Evolutionary conservation across 2,329 filamentous ascomycete species (phyloP).

Genomic region (Colletotrichum karsti): DNA sequence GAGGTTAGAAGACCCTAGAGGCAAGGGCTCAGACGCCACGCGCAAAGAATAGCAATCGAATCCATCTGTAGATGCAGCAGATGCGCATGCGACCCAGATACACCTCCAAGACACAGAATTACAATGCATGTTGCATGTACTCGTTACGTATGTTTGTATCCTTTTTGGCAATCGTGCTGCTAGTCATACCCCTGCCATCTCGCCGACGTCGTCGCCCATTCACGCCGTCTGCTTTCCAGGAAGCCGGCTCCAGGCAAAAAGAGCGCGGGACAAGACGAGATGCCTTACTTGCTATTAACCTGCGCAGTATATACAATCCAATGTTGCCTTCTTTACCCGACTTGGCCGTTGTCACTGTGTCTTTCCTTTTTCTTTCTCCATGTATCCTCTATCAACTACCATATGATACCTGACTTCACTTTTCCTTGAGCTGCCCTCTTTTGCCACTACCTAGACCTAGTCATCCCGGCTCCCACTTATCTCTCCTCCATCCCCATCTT

Average conservation of each 20-base stretch:
- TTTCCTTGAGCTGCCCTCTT: constrained; percentile 13
- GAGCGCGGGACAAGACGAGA: background rate
- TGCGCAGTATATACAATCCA: constrained; percentile 35
- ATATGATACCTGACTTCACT: background rate
- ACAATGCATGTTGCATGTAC: background rate
- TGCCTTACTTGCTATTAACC: background rate
- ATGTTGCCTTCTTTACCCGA: constrained; percentile 33
- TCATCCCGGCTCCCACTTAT: constrained; percentile 12
- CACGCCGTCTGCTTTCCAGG: constrained; percentile 32
- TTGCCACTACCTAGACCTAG: constrained; percentile 21
- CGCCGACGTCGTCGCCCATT: constrained; percentile 35
- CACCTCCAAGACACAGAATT: background rate
- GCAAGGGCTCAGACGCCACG: constrained; percentile 26
- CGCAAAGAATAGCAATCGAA: constrained; percentile 29
- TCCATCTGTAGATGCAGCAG: constrained; percentile 6
- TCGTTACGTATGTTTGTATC: background rate
- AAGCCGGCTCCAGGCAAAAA: constrained; percentile 12
- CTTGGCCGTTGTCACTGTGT: constrained; percentile 9
- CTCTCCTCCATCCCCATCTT: background rate
- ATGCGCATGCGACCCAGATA: constrained; percentile 7
- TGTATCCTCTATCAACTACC: background rate
- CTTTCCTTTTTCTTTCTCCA: constrained; percentile 4
- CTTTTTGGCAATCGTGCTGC: background rate
- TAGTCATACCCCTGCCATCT: constrained; percentile 35
- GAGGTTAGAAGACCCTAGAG: background rate